Evolutionary conservation across 208 protist genomes (phyloP), one percentile per base, ranked within the genome.

Genomic region (Naegleria fowleri): DNA sequence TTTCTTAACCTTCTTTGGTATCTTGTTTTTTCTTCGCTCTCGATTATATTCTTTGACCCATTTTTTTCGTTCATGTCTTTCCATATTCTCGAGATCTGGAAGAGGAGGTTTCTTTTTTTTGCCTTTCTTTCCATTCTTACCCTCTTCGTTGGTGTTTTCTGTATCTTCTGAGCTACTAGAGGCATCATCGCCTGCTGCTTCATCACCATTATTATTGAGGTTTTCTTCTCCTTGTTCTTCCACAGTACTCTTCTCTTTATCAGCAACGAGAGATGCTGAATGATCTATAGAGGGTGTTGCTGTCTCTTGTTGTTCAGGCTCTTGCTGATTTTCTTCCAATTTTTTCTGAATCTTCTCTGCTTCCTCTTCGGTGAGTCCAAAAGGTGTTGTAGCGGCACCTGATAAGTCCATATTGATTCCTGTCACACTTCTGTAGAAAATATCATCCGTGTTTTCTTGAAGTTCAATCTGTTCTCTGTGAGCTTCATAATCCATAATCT

Each of bases 1-100:
- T 67, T 95, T 95, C 43, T 95, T 95, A 19, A 95, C 86, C 48
- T 95, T 90, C 90, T 96, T 96, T 84, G 93, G 93, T 22, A 92
- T 92, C 87, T 95, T 95, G 25, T 59, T 92, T 36, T 93, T 90
- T 76, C 93, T 93, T 89, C 76, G 83, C 76, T 95, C 93, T 84
- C 92, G 90, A 6, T 94, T 94, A 22, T 75, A 25, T 90, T 94
- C 93, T 84, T 96, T 96, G 4, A 94, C 92, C 5, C 76, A 67
- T 84, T 94, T 92, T 76, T 96, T 95, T 22, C 76, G 7, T 38
- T 92, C 43, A 9, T 85, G 41, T 39, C 91, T 91, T 36, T 19
- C n/a, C 67, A 86, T 92, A 6, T n/a, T 7, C 29, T 22, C 25
- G 15, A 83, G 48, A 25, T 91, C 79, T 58, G 85, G 85, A 40